Evolutionary conservation across 805 yeast genomes (phyloP), one percentile per base, ranked within the genome.

Genomic region (Lachancea lanzarotensis): DNA sequence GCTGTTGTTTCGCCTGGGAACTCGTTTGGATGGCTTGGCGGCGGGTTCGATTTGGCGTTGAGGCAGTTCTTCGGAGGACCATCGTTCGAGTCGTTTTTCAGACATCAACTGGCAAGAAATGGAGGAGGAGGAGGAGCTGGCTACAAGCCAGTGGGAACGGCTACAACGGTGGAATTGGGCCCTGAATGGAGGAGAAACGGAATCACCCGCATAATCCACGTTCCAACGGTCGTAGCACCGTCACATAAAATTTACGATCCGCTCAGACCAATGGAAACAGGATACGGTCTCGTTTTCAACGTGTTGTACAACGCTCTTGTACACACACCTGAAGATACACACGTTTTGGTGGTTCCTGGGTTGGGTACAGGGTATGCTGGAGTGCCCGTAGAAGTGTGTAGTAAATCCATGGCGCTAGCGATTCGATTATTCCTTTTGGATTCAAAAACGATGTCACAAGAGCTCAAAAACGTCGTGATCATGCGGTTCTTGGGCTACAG

Each of bases 1-100:
- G 46, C 69, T 54, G 62, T 75, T 15, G 68, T 75, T 1, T 73
- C 79, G 2, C 79, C 80, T 1, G 80, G 79, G 1, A 75, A 75
- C 47, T 70, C 76, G 2, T 62, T 69, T 42, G 79, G 79, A 3
- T 69, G 63, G 40, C 59, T 75, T 51, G 75, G 74, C 3, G 81
- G 80, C 2, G 80, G 80, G 1, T 72, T 75, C 52, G 80, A 75
- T 52, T 52, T 57, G 3, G 66, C 62, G 2, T n/a, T 62, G 22
- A 43, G 48, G 31, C 38, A 49, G 16, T 54, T 54, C 39, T 55
- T 59, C 42, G 66, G 66, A 31, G 62, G 58, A 1, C 26, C 37
- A 13, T 45, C 45, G 13, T 62, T 62, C 45, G 65, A 63, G 37
- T 18, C 43, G 26, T 62, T 62, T 62, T 55, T 63, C 40, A 46